These are phyloP conservation scores for Coniochaeta sp. DNA, from an alignment of 2,329 filamentous ascomycete genomes.

Conservation along the genomic window DNA sequence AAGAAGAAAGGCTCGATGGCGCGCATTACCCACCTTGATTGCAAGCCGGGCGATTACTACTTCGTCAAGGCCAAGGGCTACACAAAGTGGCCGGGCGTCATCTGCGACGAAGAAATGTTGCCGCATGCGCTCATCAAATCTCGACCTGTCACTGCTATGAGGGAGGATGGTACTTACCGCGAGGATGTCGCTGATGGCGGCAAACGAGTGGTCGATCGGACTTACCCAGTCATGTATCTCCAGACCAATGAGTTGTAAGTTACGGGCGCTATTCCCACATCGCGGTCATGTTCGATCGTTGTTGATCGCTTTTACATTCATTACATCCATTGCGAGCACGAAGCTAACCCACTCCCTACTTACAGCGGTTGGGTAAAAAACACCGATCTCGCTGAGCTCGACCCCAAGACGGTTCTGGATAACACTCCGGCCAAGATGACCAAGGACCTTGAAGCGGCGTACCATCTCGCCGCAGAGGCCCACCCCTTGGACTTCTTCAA, in stretches of 20 bases:
- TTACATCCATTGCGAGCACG: neutral
- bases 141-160: slow-evolving; percentile 77
- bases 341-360: neutral
- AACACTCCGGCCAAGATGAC: slow-evolving; percentile 68
- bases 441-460: slow-evolving; percentile 73
- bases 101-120: slow-evolving; percentile 92
- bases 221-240: slow-evolving; percentile 92
- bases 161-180: slow-evolving; percentile 77
- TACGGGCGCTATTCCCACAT: neutral
- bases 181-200: slow-evolving; percentile 83
- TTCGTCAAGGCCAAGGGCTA: slow-evolving; percentile 92
- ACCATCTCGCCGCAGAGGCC: slow-evolving; percentile 69
- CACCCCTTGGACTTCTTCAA: slow-evolving; percentile 80
- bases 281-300: neutral
- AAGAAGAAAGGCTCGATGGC: slow-evolving; percentile 78
- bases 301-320: neutral
- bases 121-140: slow-evolving; percentile 67
- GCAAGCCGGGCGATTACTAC: slow-evolving; percentile 85
- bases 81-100: slow-evolving; percentile 87
- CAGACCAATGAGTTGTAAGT: slow-evolving; percentile 96
- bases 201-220: slow-evolving; percentile 76
- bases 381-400: slow-evolving; percentile 69
- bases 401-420: slow-evolving; percentile 62
- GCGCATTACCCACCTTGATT: slow-evolving; percentile 65
- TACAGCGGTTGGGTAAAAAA: slow-evolving; percentile 89